A percentile compares a stretch with the other conserved stretches of the same genome.
These are phyloP conservation scores for Daphne laureola DNA, from an alignment of 441 rosid genomes.

Conservation along the genomic window DNA sequence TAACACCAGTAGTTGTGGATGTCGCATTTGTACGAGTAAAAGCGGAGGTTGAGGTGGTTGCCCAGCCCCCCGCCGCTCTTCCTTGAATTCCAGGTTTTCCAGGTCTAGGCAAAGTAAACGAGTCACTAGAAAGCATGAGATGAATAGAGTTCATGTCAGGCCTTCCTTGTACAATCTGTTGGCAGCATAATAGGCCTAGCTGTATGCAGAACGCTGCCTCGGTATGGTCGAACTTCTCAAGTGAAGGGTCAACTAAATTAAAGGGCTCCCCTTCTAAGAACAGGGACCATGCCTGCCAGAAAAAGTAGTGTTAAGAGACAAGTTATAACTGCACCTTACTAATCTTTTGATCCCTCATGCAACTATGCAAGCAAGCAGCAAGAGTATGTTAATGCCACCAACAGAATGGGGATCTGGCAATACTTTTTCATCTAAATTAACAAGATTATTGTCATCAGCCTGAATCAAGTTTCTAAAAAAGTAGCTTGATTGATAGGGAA, in stretches of 20 bases:
- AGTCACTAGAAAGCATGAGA: constrained; percentile 73
- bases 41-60: constrained; percentile 30
- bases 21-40: constrained; percentile 27
- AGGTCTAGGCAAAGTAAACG: constrained; percentile 60
- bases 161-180: constrained; percentile 45
- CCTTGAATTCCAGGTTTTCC: constrained; percentile 74
- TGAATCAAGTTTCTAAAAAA: no score
- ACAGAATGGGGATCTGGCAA: no score
- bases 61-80: constrained; percentile 34
- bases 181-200: constrained; percentile 78
- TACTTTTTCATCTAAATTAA: no score
- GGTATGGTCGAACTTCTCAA: constrained; percentile 44
- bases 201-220: constrained; percentile 79
- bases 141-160: constrained; percentile 73
- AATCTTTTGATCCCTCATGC: no score
- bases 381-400: no score
- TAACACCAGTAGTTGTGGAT: constrained; percentile 27
- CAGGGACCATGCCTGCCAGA: constrained; percentile 62
- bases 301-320: background rate
- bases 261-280: constrained; percentile 41
- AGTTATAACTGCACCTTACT: no score
- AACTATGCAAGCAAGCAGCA: no score
- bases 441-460: no score
- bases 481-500: no score
- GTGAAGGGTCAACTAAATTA: constrained; percentile 60